Base-by-base conservation (phyloP, 2,329 filamentous ascomycete species). In the Xylaria sp. region DNA sequence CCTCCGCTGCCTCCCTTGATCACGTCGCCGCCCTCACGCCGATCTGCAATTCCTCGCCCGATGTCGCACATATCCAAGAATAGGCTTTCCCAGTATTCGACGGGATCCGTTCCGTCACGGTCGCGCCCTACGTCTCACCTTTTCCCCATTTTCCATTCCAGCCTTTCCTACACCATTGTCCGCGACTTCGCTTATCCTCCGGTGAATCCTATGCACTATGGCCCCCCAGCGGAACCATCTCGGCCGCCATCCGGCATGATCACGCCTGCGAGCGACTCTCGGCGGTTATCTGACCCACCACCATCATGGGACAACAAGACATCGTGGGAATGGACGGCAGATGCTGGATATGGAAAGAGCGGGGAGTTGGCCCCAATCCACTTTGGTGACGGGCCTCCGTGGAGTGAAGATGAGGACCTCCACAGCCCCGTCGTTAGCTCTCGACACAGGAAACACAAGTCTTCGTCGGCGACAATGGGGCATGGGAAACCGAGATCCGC, bases 351-450 rank as follows among this genome's bases (percentile, higher is more conserved):
- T 71, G 87, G 85, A 73, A 90, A 87, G 63, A 89, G 86, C 28
- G 87, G 92, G 74, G 92, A 94, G 76, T 85, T 97, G 18, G 91
- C 93, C 10, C 92, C 92, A 23, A 94, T 96, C 78, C 89, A 93
- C 58, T 95, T 96, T 75, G 92, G 89, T 3, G 94, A 96, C 78
- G 94, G 94, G 0, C 94, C 94, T 25, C 95, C 94, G 2, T 98
- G 94, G 83, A 97, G 94, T 80, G 94, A 98, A 82, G 94, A 98
- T 77, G 94, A 98, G 75, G 96, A 98, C 80, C 86, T 98, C 52
- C 93, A 96, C 77, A 97, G 94, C 78, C 94, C 94, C 0, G 93
- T 97, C 20, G 93, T 94, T 15, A 93, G 92, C 73, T 92, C 92
- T 48, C 87, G 92, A 67, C 94, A 97, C 80, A 91, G 92, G 77